Base-by-base conservation (phyloP, 306 rosid species). In the Arachis hypogaea region DNA sequence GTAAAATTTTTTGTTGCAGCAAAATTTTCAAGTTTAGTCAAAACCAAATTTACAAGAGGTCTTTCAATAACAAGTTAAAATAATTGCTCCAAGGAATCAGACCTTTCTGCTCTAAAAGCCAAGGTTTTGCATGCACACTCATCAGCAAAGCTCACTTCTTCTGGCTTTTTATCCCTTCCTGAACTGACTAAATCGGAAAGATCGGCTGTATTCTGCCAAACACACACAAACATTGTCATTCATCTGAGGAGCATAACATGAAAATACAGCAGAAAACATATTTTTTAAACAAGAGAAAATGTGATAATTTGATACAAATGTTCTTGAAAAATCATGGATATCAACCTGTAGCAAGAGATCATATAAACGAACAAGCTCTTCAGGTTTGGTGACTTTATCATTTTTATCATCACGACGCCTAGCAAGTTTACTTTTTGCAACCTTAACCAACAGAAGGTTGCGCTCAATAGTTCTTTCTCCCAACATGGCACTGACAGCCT, bases 391-490 rank as follows among this genome's bases (percentile, higher is more conserved):
- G 71, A 84, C 89, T 92, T 88, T 94, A 81, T 94, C 99, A 47
- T 87, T 92, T 87, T 92, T 94, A 60, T 89, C 98, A 61, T 85
- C 92, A 36, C 82, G 88, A n/a, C 84, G 96, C 82, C 78, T 88
- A 42, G 86, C 76, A 58, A 94, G 95, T 86, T 94, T 92, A 78
- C 97, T 84, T 76, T 89, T 94, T 16, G 97, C 97, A 78, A 88
- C 84, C 79, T 84, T 88, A 70, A 94, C 96, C 87, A 94, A 77
- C 72, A 94, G 79, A 74, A 84, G 93, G 82, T 94, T 92, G 76
- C 99, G 96, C 76, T 92, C 99, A 75, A 92, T 88, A 67, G 99
- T 94, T 84, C 99, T 80, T 83, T 92, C 93, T 72, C 95, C 97
- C 68, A 94, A 77, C 52, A 94, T 89, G 52, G 96, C 97, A 85